Conservation (phyloP, 805 yeast species). For the Cyberlindnera samutprakarnensis region DNA sequence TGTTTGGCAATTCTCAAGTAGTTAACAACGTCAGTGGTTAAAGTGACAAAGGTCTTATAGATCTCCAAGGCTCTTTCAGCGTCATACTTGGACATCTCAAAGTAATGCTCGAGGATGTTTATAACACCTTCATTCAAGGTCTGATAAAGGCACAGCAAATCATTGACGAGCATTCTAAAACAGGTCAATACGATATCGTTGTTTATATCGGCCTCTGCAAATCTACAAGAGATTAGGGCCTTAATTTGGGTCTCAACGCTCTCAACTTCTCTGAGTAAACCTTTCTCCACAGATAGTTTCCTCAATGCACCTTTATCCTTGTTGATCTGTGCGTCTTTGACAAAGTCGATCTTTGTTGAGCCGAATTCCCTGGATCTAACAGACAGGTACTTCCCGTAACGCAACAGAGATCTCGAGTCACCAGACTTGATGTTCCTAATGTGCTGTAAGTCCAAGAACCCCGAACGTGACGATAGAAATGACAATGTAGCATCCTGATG, state of each 20-base stretch:
- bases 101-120: conserved; percentile 86
- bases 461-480: conserved; percentile 44
- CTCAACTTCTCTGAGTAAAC: conserved; percentile 77
- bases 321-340: conserved; percentile 49
- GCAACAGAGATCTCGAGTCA: conserved; percentile 49
- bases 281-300: conserved; percentile 61
- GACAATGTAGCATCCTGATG: conserved; percentile 65
- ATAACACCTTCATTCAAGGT: conserved; percentile 93
- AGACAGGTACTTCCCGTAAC: conserved; percentile 66
- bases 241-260: conserved; percentile 79
- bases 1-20: conserved; percentile 87
- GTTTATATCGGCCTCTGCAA: conserved; percentile 70
- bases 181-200: conserved; percentile 81
- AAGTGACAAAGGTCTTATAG: conserved; percentile 76
- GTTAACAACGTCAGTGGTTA: conserved; percentile 81
- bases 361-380: conserved; percentile 64
- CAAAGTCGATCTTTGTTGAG: conserved; percentile 64
- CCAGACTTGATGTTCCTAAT: conserved; percentile 26
- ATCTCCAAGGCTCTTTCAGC: conserved; percentile 82
- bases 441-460: conserved; percentile 41
- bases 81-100: conserved; percentile 81
- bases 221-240: conserved; percentile 64
- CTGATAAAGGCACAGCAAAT: conserved; percentile 78
- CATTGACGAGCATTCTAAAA: conserved; percentile 85
- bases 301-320: conserved; percentile 32